A percentile compares a stretch with the other conserved stretches of the same genome.
Conservation (phyloP, 345 rosid species). For the Cardamine occulta region DNA sequence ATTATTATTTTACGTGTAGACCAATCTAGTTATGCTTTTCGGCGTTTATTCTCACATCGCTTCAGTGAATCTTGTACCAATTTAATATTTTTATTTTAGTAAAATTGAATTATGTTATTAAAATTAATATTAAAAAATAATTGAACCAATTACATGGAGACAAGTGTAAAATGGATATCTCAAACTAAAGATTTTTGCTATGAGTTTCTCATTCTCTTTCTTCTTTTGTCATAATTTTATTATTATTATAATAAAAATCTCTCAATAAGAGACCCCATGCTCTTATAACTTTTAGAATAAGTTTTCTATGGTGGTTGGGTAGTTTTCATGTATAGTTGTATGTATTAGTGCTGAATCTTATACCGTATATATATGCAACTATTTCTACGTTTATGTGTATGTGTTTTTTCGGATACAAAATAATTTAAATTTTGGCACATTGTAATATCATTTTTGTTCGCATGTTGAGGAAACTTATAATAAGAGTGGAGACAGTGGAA, state of each 20-base stretch:
- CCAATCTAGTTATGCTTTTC: constrained; percentile 25
- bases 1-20: constrained; percentile 19
- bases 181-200: no score
- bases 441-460: constrained; percentile 26
- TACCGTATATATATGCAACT: not conserved
- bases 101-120: no score
- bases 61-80: constrained; percentile 12
- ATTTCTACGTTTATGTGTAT: not conserved
- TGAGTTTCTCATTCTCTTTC: no score
- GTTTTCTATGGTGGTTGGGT: constrained; percentile 20
- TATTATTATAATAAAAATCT: no score
- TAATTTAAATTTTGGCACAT: constrained; percentile 4
- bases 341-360: not conserved
- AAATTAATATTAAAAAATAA: no score
- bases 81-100: no score
- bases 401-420: constrained; percentile 12
- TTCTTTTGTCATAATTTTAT: no score
- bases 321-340: not conserved
- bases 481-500: constrained; percentile 33
- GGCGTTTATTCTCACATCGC: constrained; percentile 18
- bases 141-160: no score
- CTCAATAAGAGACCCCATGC: no score
- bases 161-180: no score
- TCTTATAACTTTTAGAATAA: not conserved
- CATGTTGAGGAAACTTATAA: constrained; percentile 17